A percentile compares a stretch with the other conserved stretches of the same genome.
Conservation (phyloP, 495 filamentous ascomycete genomes). For the Penicillium tannophilum region DNA sequence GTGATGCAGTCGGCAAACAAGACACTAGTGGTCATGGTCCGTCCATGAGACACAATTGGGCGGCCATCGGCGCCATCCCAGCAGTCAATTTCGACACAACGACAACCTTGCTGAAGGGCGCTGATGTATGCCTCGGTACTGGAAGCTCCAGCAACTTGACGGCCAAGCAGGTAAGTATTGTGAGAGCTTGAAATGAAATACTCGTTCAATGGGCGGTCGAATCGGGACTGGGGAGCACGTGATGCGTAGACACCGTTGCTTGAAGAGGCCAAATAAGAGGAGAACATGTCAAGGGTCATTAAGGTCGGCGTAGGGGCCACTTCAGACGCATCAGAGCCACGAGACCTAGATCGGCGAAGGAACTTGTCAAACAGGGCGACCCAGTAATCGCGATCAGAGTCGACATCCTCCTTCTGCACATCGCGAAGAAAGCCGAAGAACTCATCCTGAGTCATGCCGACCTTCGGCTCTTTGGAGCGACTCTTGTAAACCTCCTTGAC, state of each 20-base stretch:
- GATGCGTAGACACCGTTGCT: constrained; percentile 64
- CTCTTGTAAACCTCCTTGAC: constrained; percentile 68
- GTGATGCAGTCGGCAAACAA: constrained; percentile 87
- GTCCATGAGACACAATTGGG: constrained; percentile 86
- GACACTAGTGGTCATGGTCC: constrained; percentile 83
- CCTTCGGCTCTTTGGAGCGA: constrained; percentile 49
- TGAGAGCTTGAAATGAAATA: constrained; percentile 99
- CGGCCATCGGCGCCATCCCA: constrained; percentile 90
- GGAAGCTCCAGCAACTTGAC: constrained; percentile 85
- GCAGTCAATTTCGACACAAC: constrained; percentile 96
- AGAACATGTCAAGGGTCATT: constrained; percentile 76
- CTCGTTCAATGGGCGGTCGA: constrained; percentile 88
- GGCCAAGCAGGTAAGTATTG: constrained; percentile 93
- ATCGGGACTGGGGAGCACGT: constrained; percentile 56
- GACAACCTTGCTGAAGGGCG: constrained; percentile 84
- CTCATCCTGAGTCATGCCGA: constrained; percentile 67
- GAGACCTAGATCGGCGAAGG: constrained; percentile 62
- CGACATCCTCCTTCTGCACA: constrained; percentile 74
- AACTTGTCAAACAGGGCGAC: constrained; percentile 73
- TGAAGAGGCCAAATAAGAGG: constrained; percentile 73
- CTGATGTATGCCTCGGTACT: constrained; percentile 93
- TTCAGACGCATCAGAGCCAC: constrained; percentile 44
- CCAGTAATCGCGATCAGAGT: constrained; percentile 66
- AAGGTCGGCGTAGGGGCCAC: constrained; percentile 41
- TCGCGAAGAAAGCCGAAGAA: constrained; percentile 77